Base-by-base conservation (phyloP, 345 rosid genomes). In the Durio zibethinus region DNA sequence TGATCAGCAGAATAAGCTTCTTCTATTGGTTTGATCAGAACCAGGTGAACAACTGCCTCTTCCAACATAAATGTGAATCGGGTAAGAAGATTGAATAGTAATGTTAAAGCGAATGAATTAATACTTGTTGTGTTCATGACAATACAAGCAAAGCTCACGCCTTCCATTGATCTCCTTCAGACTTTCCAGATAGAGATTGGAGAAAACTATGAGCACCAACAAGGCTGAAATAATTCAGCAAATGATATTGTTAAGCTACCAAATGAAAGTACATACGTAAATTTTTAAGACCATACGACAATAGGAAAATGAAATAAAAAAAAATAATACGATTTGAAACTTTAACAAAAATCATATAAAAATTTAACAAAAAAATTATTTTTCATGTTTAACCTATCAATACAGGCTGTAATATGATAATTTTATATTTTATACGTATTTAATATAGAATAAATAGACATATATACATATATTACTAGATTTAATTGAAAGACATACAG, bases 41-140 rank as follows among this genome's bases (percentile, higher is more conserved):
- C 77, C 25, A 85, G 83, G 74, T 60, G 80, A 67, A 65, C 47
- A 35, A 86, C 79, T 7, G 52, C 47, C 15, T 29, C 31, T 14
- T 40, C 33, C 15, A 83, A 8, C 60, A 80, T 15, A 47, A 54
- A 29, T 75, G 27, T 69, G 67, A 86, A 42, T 64, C 52, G 69
- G 27, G 57, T 45, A 2, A 83, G n/a, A 7, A 75, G 40, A n/a
- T 40, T 56, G 52, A 36, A 67, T 52, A 87, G 43, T 56, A 71
- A 61, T 11, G 42, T 38, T 16, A 16, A 31, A 78, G 76, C 14
- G 40, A 73, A 62, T 3, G 67, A 47, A 18, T 70, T 38, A 48
- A 36, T 11, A 47, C 53, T 64, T 38, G 80, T 72, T 54, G 84
- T 72, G 67, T 81, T 56, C 67, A 85, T 5, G 43, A 80, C 35